These are phyloP conservation scores for Agaricus subrufescens DNA, from an alignment of 768 basidiomycete species.

Conservation along the genomic window DNA sequence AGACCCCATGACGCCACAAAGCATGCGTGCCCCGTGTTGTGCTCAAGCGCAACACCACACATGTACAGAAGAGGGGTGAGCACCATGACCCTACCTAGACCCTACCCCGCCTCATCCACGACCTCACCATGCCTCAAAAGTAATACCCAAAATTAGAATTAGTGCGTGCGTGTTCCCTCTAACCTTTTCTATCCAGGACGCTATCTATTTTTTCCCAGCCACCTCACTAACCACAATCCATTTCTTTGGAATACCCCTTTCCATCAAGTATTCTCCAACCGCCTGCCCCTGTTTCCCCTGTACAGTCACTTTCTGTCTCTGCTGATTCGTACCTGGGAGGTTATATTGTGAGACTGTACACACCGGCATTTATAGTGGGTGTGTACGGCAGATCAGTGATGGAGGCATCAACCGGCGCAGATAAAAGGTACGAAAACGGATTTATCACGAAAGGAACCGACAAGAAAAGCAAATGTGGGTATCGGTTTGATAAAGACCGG, in stretches of 20 bases:
- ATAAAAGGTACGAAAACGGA: no score
- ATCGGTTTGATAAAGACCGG: no score
- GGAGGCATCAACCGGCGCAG: background rate
- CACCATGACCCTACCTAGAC: no score
- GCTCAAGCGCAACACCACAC: no score
- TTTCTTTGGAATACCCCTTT: slow-evolving; percentile 72
- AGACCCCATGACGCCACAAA: no score
- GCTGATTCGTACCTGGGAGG: background rate
- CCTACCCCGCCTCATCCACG: no score
- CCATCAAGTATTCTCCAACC: slow-evolving; percentile 62
- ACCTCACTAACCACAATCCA: slow-evolving; percentile 65
- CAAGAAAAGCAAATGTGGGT: no score
- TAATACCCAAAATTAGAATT: background rate
- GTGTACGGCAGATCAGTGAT: background rate
- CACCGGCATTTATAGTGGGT: background rate
- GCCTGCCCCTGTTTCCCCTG: slow-evolving; percentile 77
- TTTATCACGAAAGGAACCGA: no score
- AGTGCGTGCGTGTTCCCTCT: no score
- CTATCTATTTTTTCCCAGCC: slow-evolving; percentile 41
- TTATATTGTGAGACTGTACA: slow-evolving; percentile 3
- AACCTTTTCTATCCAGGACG: background rate
- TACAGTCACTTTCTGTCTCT: slow-evolving; percentile 68
- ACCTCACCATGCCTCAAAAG: no score
- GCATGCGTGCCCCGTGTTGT: no score
- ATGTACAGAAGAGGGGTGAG: no score